A percentile compares a stretch with the other conserved stretches of the same genome.
Conservation (phyloP, 2,329 filamentous ascomycete genomes). For the Phaeosphaeria sp. region DNA sequence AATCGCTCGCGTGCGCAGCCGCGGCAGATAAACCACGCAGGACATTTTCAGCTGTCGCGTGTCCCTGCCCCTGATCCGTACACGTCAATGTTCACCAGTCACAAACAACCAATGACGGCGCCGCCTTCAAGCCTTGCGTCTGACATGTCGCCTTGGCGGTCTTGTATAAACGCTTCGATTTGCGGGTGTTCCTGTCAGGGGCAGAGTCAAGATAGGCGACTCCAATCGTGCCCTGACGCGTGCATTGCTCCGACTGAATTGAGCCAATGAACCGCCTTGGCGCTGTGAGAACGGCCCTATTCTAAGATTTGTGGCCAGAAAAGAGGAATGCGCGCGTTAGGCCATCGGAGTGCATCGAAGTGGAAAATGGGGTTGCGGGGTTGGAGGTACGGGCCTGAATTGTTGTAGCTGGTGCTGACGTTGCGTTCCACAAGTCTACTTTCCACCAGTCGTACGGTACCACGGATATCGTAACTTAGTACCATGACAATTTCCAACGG, state of each 20-base stretch:
- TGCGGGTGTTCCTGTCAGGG: constrained; percentile 9
- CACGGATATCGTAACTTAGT: too few relatives aligned
- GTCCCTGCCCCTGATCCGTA: constrained; percentile 4
- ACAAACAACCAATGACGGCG: not conserved
- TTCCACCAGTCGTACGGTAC: not conserved
- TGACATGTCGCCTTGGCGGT: constrained; percentile 16
- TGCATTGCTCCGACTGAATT: constrained; percentile 11
- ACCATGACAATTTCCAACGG: too few relatives aligned
- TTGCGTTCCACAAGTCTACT: not conserved
- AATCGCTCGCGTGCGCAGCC: not conserved
- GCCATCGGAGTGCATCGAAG: not conserved
- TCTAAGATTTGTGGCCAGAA: not conserved
- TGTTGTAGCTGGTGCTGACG: not conserved
- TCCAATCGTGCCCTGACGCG: constrained; percentile 16
- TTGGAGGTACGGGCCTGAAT: not conserved
- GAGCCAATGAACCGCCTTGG: constrained; percentile 20
- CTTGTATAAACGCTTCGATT: constrained; percentile 13
- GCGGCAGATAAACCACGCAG: not conserved
- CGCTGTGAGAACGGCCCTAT: constrained; percentile 11
- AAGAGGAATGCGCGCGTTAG: constrained; percentile 1
- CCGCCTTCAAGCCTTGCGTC: constrained; percentile 15
- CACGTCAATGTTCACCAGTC: constrained; percentile 3
- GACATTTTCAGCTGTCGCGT: constrained; percentile 7
- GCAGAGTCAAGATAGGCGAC: constrained; percentile 13
- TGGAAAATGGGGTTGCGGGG: not conserved